Base-by-base conservation (phyloP, 306 rosid species). In the Vicia faba region DNA sequence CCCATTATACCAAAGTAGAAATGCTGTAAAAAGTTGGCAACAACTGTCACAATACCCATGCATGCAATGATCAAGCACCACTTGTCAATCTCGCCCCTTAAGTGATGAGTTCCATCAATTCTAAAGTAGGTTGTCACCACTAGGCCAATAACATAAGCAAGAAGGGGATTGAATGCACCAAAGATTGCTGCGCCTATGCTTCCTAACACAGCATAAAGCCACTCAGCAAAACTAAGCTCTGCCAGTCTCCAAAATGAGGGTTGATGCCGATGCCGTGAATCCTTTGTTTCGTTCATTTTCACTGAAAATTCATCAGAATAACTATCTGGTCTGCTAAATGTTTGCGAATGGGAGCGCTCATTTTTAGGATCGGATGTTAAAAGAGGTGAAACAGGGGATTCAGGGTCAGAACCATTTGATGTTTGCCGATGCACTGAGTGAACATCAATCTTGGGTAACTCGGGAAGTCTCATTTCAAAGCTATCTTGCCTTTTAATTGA, bases 1-100 rank as follows among this genome's bases (percentile, higher is more conserved):
- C 99, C 99, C 99, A 95, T 95, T 49, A 95, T 95, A 66, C 99
- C 99, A 63, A 95, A 95, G 86, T 95, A 95, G 81, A 95, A 95
- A 82, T 95, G 99, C 82, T 95, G 99, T 82, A 95, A 80, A 79
- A 95, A 95, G 81, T 95, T 95, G 82, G 99, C 99, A 74, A 95
- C 79, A 33, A 95, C 99, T 41, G 99, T 95, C 68, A 90, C 95
- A 39, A 95, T 39, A 57, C 99, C 99, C 97, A 95, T 95, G 87
- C 95, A 81, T 50, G 92, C 99, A 86, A 95, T 95, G 79, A 95
- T 81, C 85, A 95, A 82, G 87, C 97, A 90, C 97, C 95, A 90
- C 77, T 84, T 95, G 81, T 95, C 78, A 38, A 95, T 88, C 72
- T 95, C 96, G 41, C 33, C 66, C 28, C 23, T 66, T 28, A 82